Conservation (phyloP, 2,329 filamentous ascomycete genomes). For the Bipolaris cookei region DNA sequence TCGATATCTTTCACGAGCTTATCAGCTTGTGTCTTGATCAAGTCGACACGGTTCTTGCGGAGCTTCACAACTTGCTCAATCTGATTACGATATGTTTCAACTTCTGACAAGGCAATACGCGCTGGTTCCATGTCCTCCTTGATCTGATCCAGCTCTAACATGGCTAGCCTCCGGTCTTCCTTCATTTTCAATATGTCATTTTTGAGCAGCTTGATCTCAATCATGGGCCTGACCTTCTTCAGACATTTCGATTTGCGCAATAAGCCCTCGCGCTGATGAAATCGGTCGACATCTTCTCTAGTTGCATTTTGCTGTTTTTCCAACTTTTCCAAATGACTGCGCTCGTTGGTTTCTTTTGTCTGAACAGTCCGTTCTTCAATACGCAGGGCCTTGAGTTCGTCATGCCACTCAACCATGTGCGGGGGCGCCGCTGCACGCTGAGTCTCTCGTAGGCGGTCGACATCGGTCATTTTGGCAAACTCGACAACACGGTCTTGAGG, state of each 20-base stretch:
- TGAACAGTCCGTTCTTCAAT: slow-evolving; percentile 71
- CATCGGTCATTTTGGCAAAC: slow-evolving; percentile 81
- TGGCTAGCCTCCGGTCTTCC: slow-evolving; percentile 60
- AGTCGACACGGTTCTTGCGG: slow-evolving; percentile 61
- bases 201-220: slow-evolving; percentile 67
- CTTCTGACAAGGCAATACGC: slow-evolving; percentile 70
- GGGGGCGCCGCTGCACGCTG: slow-evolving; percentile 84
- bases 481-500: slow-evolving; percentile 96
- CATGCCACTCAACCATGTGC: slow-evolving; percentile 80
- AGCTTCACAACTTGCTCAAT: slow-evolving; percentile 63
- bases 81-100: slow-evolving; percentile 68
- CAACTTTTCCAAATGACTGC: slow-evolving; percentile 69
- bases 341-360: slow-evolving; percentile 63
- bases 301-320: slow-evolving; percentile 76
- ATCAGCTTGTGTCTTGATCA: slow-evolving; percentile 61
- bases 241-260: slow-evolving; percentile 69
- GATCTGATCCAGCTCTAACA: slow-evolving; percentile 64
- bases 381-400: slow-evolving; percentile 73
- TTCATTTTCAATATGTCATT: slow-evolving; percentile 60
- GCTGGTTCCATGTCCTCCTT: slow-evolving; percentile 70
- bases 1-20: slow-evolving; percentile 46
- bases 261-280: slow-evolving; percentile 75
- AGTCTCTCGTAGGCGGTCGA: slow-evolving; percentile 84
- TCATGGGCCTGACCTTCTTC: slow-evolving; percentile 68
- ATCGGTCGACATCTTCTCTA: slow-evolving; percentile 80